These are phyloP conservation scores for Alternaria atra DNA, from an alignment of 2,329 filamentous ascomycete genomes.

Conservation along the genomic window DNA sequence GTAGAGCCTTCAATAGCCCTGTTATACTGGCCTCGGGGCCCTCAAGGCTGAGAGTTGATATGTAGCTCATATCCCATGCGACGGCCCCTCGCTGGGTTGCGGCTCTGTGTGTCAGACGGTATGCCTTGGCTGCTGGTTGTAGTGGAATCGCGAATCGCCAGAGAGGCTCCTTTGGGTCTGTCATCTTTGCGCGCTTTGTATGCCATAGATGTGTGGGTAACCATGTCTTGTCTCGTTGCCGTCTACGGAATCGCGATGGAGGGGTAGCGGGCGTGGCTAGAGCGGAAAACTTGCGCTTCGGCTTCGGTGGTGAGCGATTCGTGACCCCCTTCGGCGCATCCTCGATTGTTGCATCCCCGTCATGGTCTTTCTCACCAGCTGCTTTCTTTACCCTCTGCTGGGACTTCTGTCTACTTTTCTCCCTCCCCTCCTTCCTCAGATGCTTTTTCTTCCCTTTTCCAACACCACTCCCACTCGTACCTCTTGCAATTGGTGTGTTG, in stretches of 20 bases:
- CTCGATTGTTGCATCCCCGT: constrained; percentile 13
- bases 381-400: constrained; percentile 62
- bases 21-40: constrained; percentile 72
- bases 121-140: constrained; percentile 88
- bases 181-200: constrained; percentile 91
- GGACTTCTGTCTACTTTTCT: constrained; percentile 71
- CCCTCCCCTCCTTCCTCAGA: constrained; percentile 78
- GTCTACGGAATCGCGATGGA: constrained; percentile 78
- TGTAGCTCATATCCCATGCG: constrained; percentile 94
- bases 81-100: constrained; percentile 78
- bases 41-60: constrained; percentile 82
- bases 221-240: constrained; percentile 90
- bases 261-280: constrained; percentile 72
- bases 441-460: constrained; percentile 55
- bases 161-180: constrained; percentile 76
- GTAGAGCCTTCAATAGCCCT: constrained; percentile 70
- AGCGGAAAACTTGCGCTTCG: constrained; percentile 74
- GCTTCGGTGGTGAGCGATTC: constrained; percentile 49
- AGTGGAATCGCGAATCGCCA: constrained; percentile 91
- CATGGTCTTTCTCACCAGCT: constrained; percentile 34
- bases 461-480: constrained; percentile 67
- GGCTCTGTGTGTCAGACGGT: constrained; percentile 85
- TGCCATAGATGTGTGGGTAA: constrained; percentile 94
- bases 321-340: constrained; percentile 16
- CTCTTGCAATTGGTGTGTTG: constrained; percentile 83